A percentile compares a stretch with the other conserved stretches of the same genome.
Conservation (phyloP, 768 basidiomycete genomes). For the Butyriboletus loyo region DNA sequence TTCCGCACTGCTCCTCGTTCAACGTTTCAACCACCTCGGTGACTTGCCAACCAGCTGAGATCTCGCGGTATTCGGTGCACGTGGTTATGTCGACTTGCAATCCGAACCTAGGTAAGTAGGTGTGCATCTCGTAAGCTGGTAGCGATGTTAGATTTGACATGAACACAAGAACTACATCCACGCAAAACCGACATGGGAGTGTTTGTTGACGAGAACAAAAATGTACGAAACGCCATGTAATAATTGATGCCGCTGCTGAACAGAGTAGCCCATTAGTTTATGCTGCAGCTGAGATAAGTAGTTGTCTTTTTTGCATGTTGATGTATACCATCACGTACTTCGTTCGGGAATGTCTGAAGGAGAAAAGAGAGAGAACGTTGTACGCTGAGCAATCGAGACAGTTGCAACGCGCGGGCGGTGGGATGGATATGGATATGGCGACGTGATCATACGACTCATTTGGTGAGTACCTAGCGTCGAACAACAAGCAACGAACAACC, state of each 20-base stretch:
- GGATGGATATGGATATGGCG: not conserved
- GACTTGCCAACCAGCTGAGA: not conserved
- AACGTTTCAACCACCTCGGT: not conserved
- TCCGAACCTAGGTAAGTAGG: not conserved
- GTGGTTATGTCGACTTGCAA: not conserved
- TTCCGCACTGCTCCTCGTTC: not conserved
- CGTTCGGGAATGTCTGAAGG: conserved; percentile 13
- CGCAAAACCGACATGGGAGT: conserved; percentile 15
- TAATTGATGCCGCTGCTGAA: conserved; percentile 14
- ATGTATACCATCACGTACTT: conserved; percentile 18
- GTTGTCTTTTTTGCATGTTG: conserved; percentile 6
- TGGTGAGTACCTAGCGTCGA: not conserved
- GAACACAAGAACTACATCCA: not conserved
- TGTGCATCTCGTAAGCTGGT: not conserved
- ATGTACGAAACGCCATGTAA: conserved; percentile 7
- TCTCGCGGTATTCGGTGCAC: not conserved
- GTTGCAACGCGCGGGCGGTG: not conserved
- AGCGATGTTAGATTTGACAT: not conserved
- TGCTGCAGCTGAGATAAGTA: not conserved
- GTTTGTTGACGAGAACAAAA: conserved; percentile 17
- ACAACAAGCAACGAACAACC: not conserved
- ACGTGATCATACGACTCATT: conserved; percentile 3
- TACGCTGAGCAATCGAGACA: conserved; percentile 15
- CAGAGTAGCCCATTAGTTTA: not conserved
- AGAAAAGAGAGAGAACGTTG: conserved; percentile 18